Evolutionary conservation across 1,284 basidiomycete genomes (phyloP).

Genomic region (Pseudozyma pruni): DNA sequence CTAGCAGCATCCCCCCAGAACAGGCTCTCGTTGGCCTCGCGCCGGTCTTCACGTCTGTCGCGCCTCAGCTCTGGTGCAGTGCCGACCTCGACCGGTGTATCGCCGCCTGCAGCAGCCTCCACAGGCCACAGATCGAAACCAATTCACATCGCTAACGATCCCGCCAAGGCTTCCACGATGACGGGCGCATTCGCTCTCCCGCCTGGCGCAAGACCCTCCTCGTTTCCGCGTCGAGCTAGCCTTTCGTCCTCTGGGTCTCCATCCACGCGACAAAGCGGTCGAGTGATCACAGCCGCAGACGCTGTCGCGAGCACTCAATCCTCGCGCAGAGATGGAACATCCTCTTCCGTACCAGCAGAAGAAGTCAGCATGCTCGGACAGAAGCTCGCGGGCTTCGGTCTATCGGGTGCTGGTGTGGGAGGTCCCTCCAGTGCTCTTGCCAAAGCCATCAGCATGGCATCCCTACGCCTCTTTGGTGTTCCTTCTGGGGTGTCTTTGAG

Average conservation of each 20-base stretch:
- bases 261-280: slow-evolving; percentile 37
- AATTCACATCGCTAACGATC: slow-evolving; percentile 21
- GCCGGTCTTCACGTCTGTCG: slow-evolving; percentile 49
- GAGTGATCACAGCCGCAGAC: slow-evolving; percentile 36
- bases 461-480: slow-evolving; percentile 87
- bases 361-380: slow-evolving; percentile 46
- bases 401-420: slow-evolving; percentile 12
- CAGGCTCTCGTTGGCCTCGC: slow-evolving; percentile 23
- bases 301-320: slow-evolving; percentile 28
- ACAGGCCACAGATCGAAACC: slow-evolving; percentile 16
- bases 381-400: slow-evolving; percentile 30
- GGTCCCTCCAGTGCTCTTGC: slow-evolving; percentile 70
- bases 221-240: slow-evolving; percentile 42
- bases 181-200: slow-evolving; percentile 57
- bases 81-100: slow-evolving; percentile 14
- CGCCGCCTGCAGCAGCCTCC: slow-evolving; percentile 19
- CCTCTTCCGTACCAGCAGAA: slow-evolving; percentile 20
- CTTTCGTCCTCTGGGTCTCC: slow-evolving; percentile 47
- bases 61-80: slow-evolving; percentile 37
- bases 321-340: slow-evolving; percentile 17
- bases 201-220: slow-evolving; percentile 47
- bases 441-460: slow-evolving; percentile 85
- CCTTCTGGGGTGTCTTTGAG: slow-evolving; percentile 68
- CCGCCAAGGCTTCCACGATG: slow-evolving; percentile 8
- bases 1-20: slow-evolving; percentile 46